A percentile compares a stretch with the other conserved stretches of the same genome.
phyloP scores from a whole-genome alignment of 768 basidiomycete species.

The Lyophyllum atratum region DNA sequence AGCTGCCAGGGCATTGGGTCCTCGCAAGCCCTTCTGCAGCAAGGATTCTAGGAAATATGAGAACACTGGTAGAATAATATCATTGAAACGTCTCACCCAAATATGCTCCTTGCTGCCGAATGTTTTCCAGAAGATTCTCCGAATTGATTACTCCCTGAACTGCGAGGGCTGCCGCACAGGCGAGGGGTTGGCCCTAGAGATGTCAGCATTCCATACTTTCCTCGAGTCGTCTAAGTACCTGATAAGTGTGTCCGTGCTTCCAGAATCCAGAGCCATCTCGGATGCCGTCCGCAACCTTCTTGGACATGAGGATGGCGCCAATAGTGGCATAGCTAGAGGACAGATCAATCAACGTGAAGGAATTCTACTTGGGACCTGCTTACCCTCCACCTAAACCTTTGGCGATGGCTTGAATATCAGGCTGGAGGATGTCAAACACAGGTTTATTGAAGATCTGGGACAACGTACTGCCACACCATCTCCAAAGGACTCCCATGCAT shows the following conservation, averaged over 20 bases:
- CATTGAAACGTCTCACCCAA: constrained; percentile 37
- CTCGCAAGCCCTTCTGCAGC: constrained; percentile 54
- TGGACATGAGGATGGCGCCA: constrained; percentile 78
- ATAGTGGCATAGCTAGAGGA: constrained; percentile 71
- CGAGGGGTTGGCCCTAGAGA: constrained; percentile 66
- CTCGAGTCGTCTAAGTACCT: constrained; percentile 40
- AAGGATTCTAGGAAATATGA: constrained; percentile 37
- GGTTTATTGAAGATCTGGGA: neutral
- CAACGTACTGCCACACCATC: constrained; percentile 58
- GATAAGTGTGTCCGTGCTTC: constrained; percentile 88
- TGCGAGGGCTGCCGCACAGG: constrained; percentile 79
- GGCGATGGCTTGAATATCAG: constrained; percentile 87
- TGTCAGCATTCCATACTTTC: neutral
- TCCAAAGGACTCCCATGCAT: constrained; percentile 84
- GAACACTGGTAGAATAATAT: neutral
- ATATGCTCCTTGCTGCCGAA: constrained; percentile 59
- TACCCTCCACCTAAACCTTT: constrained; percentile 92
- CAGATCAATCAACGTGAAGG: neutral
- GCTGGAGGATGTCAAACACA: constrained; percentile 33
- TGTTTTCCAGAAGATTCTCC: constrained; percentile 72
- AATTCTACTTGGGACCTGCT: constrained; percentile 14
- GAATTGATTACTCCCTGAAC: constrained; percentile 73
- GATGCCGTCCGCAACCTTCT: constrained; percentile 70
- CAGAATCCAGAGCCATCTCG: constrained; percentile 67
- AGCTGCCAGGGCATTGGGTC: constrained; percentile 56